Evolutionary conservation across 2,329 filamentous ascomycete genomes (phyloP).

Genomic region (Aaosphaeria arxii): DNA sequence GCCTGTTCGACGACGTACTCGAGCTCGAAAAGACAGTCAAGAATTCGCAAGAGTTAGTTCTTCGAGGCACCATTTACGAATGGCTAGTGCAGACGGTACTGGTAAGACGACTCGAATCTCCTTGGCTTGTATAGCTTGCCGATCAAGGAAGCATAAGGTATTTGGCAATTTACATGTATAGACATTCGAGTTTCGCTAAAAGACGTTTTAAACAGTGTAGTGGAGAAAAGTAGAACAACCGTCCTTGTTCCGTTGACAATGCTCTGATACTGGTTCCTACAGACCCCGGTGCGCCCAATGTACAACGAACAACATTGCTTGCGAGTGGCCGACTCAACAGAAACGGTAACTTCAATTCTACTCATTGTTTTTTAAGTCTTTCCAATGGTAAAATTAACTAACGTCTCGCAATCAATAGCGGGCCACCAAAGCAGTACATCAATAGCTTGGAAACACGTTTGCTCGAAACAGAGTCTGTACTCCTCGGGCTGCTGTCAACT

Average conservation of each 20-base stretch:
- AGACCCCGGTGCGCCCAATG: constrained; percentile 3
- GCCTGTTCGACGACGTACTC: no score
- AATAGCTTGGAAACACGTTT: constrained; percentile 1
- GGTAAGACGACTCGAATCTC: background rate
- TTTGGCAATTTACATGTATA: background rate
- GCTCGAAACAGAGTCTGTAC: constrained; percentile 1
- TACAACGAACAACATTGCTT: background rate
- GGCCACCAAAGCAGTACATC: constrained; percentile 3
- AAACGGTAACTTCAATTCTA: background rate
- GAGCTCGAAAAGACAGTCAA: no score
- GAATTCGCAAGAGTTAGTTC: no score
- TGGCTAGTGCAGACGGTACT: background rate
- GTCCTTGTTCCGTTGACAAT: background rate
- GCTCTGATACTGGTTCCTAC: background rate
- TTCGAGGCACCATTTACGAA: background rate
- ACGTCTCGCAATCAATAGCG: background rate
- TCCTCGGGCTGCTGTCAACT: background rate
- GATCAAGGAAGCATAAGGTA: constrained; percentile 2
- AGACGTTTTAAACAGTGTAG: background rate
- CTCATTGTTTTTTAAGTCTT: background rate
- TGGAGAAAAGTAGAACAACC: background rate
- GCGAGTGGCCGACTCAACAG: constrained; percentile 2
- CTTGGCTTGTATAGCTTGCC: constrained; percentile 1
- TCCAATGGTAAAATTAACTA: background rate
- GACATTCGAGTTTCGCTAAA: background rate